Conservation (phyloP, 805 yeast genomes). For the Cyberlindnera saturnus region DNA sequence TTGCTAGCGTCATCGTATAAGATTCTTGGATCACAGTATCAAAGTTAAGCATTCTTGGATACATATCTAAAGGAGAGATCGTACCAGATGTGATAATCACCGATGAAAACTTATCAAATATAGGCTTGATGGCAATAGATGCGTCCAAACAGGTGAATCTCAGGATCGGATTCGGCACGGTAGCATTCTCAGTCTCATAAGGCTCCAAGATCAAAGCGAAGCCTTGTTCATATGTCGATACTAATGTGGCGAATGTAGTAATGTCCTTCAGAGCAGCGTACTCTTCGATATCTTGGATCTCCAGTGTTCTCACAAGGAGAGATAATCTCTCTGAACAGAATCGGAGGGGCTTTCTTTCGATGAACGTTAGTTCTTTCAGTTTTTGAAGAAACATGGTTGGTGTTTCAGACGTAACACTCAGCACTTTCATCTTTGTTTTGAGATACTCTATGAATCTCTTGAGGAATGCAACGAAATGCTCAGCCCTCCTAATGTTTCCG, state of each 20-base stretch:
- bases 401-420: constrained; percentile 97
- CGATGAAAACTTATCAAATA: constrained; percentile 86
- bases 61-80: constrained; percentile 97
- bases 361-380: constrained; percentile 85
- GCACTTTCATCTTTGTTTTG: constrained; percentile 94
- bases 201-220: constrained; percentile 91
- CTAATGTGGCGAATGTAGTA: constrained; percentile 93
- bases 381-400: constrained; percentile 91
- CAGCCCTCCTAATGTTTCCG: constrained; percentile 95
- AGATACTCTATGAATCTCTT: constrained; percentile 90
- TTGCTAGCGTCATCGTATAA: constrained; percentile 90
- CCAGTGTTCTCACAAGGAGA: constrained; percentile 81
- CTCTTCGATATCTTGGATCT: constrained; percentile 83
- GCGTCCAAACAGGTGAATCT: constrained; percentile 96
- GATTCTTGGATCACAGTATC: constrained; percentile 92
- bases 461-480: constrained; percentile 90
- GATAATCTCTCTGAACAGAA: constrained; percentile 92
- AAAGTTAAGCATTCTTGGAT: constrained; percentile 92
- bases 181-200: constrained; percentile 85
- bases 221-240: constrained; percentile 92
- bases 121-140: constrained; percentile 94
- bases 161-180: constrained; percentile 94
- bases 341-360: constrained; percentile 84
- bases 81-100: constrained; percentile 97
- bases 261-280: constrained; percentile 90